phyloP scores from a whole-genome alignment of 1,284 basidiomycete species.

The Ceratobasidium papillatum region DNA sequence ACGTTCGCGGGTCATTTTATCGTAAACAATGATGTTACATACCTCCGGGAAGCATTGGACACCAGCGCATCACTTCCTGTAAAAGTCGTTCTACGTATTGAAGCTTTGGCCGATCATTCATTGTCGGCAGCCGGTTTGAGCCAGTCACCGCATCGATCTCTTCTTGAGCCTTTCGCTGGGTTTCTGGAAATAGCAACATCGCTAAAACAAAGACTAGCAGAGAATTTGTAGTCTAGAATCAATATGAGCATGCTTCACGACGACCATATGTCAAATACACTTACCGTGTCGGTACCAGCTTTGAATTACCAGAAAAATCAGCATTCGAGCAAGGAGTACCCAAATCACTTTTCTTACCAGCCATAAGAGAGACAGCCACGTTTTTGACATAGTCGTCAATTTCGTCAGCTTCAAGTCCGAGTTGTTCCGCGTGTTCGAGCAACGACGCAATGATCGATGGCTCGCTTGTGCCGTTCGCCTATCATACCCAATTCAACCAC shows the following conservation, averaged over 20 bases:
- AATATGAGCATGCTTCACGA: neutral
- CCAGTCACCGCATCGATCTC: conserved; percentile 50
- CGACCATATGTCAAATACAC: neutral
- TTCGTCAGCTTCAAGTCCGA: neutral
- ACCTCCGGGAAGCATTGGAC: conserved; percentile 44
- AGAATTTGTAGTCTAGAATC: conserved; percentile 43
- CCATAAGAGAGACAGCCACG: neutral
- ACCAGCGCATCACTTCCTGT: conserved; percentile 45
- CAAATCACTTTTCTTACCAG: neutral
- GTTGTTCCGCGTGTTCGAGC: neutral
- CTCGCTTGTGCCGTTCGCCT: conserved; percentile 2
- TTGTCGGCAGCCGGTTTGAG: conserved; percentile 45
- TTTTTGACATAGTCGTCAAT: conserved; percentile 7
- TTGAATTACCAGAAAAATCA: neutral
- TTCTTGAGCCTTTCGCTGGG: conserved; percentile 48
- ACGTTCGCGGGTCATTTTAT: neutral
- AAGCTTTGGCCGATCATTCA: conserved; percentile 40
- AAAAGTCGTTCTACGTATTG: conserved; percentile 45
- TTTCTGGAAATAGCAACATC: conserved; percentile 46
- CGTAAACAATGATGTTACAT: neutral
- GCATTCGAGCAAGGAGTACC: neutral
- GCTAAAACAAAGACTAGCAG: conserved; percentile 43
- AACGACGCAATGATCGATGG: neutral
- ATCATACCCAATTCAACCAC: neutral
- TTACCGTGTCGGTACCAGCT: conserved; percentile 23